Conservation (phyloP, 148 eudicot species). For the Fagopyrum tataricum region DNA sequence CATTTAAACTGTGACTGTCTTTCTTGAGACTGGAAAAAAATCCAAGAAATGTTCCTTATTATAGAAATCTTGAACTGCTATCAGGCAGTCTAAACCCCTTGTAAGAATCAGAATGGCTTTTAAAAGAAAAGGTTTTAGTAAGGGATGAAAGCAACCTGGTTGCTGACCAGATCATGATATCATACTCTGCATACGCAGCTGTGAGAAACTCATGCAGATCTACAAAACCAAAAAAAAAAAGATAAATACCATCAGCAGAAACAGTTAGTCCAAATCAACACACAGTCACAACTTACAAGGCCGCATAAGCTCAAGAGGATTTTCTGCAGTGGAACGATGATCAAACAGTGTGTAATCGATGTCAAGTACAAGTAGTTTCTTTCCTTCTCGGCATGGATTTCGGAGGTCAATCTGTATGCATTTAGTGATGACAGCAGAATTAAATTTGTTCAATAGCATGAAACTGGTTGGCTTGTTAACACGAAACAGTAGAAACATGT, state of each 20-base stretch:
- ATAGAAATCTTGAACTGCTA: background rate
- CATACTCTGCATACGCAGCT: slow-evolving; percentile 95
- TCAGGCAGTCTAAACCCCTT: background rate
- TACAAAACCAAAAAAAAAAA: slow-evolving; percentile 23
- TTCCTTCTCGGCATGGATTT: slow-evolving; percentile 89
- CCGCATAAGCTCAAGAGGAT: slow-evolving; percentile 88
- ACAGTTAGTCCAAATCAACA: background rate
- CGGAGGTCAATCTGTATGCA: slow-evolving; percentile 56
- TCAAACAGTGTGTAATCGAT: slow-evolving; percentile 95
- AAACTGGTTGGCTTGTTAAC: background rate
- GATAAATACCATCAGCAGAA: background rate
- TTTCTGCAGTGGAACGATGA: slow-evolving; percentile 94
- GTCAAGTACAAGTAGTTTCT: slow-evolving; percentile 91
- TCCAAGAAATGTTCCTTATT: background rate
- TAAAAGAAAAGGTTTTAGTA: background rate
- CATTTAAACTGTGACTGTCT: background rate
- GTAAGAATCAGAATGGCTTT: background rate
- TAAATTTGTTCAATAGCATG: background rate
- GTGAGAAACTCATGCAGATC: slow-evolving; percentile 94
- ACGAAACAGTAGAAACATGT: background rate
- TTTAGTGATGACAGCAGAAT: slow-evolving; percentile 8
- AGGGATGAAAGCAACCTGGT: slow-evolving; percentile 48
- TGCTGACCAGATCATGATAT: slow-evolving; percentile 99
- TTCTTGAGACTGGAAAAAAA: background rate
- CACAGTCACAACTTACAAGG: slow-evolving; percentile 60